Percentiles rank a stretch among this genome's conserved stretches.
Conservation (phyloP, 306 rosid species). For the Vachellia collinsii region DNA sequence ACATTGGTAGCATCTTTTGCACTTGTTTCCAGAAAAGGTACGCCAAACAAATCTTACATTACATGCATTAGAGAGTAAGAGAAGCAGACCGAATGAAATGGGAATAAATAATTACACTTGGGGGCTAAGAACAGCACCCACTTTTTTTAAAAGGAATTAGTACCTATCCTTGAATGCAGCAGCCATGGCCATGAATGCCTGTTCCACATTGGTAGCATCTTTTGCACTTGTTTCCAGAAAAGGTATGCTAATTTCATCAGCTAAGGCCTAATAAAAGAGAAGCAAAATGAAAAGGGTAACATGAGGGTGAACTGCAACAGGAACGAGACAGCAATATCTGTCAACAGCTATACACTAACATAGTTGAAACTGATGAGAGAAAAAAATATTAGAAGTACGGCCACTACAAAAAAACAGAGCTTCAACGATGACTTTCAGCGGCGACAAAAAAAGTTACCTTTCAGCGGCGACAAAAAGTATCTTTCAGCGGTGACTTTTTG, state of each 20-base stretch:
- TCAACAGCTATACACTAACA: constrained; percentile 12
- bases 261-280: constrained; percentile 44
- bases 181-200: constrained; percentile 66
- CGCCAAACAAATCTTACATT: constrained; percentile 43
- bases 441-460: no score
- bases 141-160: not conserved
- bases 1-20: constrained; percentile 63
- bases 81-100: constrained; percentile 35
- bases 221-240: constrained; percentile 66
- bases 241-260: constrained; percentile 60
- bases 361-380: constrained; percentile 13
- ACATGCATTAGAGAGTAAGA: constrained; percentile 32
- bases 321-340: constrained; percentile 15
- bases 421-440: no score
- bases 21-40: constrained; percentile 64
- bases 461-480: no score
- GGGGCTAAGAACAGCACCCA: constrained; percentile 55
- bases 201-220: constrained; percentile 60
- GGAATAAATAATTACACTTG: not conserved
- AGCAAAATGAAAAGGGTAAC: not conserved
- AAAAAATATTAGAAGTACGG: not conserved
- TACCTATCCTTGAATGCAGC: constrained; percentile 58
- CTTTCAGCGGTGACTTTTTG: no score
- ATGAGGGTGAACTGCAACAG: constrained; percentile 11
- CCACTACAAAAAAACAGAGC: no score